A percentile compares a stretch with the other conserved stretches of the same genome.
phyloP scores from a whole-genome alignment of 2,329 filamentous ascomycete species.

The Diaporthe helianthi region DNA sequence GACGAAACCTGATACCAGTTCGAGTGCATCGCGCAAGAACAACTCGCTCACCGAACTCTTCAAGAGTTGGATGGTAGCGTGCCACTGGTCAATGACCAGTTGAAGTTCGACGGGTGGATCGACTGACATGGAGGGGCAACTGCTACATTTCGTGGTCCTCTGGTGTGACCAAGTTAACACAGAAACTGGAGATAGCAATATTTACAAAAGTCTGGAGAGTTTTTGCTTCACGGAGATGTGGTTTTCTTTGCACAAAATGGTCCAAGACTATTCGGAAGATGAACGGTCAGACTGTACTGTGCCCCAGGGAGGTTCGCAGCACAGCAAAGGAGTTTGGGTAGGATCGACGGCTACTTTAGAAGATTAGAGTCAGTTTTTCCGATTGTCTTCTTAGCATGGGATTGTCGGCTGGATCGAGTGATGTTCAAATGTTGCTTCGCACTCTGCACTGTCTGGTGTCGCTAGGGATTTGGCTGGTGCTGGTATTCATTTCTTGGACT shows the following conservation, averaged over 20 bases:
- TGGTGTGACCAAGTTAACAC: background rate
- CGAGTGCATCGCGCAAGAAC: background rate
- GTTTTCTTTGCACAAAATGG: conserved; percentile 8
- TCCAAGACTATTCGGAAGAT: background rate
- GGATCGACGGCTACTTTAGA: conserved; percentile 16
- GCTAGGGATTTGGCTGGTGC: background rate
- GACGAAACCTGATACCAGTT: background rate
- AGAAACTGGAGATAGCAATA: background rate
- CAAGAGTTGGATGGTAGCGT: background rate
- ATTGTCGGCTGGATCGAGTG: background rate
- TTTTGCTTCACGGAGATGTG: conserved; percentile 5
- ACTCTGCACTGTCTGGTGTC: background rate
- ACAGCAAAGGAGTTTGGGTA: conserved; percentile 23
- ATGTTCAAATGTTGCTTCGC: background rate
- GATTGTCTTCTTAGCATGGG: background rate
- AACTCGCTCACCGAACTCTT: background rate
- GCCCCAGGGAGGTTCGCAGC: conserved; percentile 15
- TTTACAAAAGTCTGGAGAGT: background rate
- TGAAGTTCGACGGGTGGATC: background rate
- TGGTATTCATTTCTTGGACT: background rate
- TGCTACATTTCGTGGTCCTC: background rate
- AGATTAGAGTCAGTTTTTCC: background rate
- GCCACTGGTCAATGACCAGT: background rate
- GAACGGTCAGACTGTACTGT: conserved; percentile 14
- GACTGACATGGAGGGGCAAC: background rate